Conservation (phyloP, 805 yeast species). For the Tetrapisispora taiwanensis region DNA sequence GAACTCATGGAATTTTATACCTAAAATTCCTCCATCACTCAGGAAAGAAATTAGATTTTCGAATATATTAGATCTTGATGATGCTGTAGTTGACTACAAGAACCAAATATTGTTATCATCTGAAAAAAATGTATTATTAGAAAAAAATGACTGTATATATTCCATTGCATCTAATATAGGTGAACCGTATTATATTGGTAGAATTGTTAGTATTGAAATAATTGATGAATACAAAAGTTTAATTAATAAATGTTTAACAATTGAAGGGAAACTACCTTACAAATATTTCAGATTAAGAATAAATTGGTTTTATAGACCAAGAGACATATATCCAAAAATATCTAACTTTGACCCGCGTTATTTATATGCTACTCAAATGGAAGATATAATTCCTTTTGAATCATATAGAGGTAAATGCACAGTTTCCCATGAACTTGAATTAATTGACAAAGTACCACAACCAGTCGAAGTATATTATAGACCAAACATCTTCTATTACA, state of each 20-base stretch:
- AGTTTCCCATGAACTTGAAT: slow-evolving; percentile 61
- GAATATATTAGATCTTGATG: slow-evolving; percentile 30
- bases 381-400: slow-evolving; percentile 67
- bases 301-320: slow-evolving; percentile 86
- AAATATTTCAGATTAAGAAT: slow-evolving; percentile 51
- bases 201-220: slow-evolving; percentile 61
- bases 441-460: slow-evolving; percentile 34
- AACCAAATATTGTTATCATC: slow-evolving; percentile 22
- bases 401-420: slow-evolving; percentile 67
- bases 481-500: slow-evolving; percentile 76
- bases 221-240: slow-evolving; percentile 13
- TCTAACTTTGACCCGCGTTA: slow-evolving; percentile 51
- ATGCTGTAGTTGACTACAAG: slow-evolving; percentile 28
- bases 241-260: slow-evolving; percentile 8
- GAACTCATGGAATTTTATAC: slow-evolving; percentile 26
- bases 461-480: slow-evolving; percentile 41
- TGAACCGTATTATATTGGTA: slow-evolving; percentile 84
- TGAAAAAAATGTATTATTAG: slow-evolving; percentile 36
- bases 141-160: slow-evolving; percentile 51
- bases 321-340: slow-evolving; percentile 59
- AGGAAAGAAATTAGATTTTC: slow-evolving; percentile 29
- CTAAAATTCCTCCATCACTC: slow-evolving; percentile 25
- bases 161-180: slow-evolving; percentile 88
- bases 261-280: slow-evolving; percentile 33
- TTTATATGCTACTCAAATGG: slow-evolving; percentile 74